Percentiles rank a stretch among this genome's conserved stretches.
Conservation (phyloP, 371 early-diverging fungal species). For the Choanephora cucurbitarum region DNA sequence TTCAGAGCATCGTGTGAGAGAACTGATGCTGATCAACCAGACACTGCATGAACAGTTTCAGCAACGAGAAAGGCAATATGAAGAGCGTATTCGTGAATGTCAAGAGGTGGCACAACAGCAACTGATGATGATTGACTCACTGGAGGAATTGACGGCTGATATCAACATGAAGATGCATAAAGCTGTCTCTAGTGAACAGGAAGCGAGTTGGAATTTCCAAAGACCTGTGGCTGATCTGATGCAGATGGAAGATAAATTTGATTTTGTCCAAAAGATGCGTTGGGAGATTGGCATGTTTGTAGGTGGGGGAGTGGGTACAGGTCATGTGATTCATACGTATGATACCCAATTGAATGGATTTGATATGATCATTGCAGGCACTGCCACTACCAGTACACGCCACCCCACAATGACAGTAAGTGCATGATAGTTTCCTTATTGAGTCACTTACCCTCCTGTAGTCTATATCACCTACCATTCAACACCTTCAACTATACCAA, state of each 20-base stretch:
- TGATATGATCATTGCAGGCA: slow-evolving; percentile 48
- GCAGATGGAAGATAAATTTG: slow-evolving; percentile 36
- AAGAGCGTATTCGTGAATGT: slow-evolving; percentile 29
- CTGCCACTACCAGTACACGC: slow-evolving; percentile 8
- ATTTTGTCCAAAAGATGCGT: slow-evolving; percentile 40
- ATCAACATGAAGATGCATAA: slow-evolving; percentile 22
- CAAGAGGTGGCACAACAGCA: slow-evolving; percentile 29
- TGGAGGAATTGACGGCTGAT: slow-evolving; percentile 28
- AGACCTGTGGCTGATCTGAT: slow-evolving; percentile 33
- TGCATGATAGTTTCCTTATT: too few species aligned
- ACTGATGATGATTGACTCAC: slow-evolving; percentile 27
- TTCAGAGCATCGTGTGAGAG: slow-evolving; percentile 29
- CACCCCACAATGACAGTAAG: too few species aligned
- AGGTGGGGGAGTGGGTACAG: slow-evolving; percentile 50
- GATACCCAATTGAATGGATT: slow-evolving; percentile 35
- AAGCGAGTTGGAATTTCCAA: slow-evolving; percentile 34
- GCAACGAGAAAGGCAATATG: slow-evolving; percentile 31
- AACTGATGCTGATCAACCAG: slow-evolving; percentile 22
- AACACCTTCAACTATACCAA: slow-evolving; percentile 28
- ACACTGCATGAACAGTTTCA: slow-evolving; percentile 26
- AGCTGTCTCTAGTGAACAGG: too few species aligned
- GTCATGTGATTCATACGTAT: slow-evolving; percentile 42
- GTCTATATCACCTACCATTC: slow-evolving; percentile 24
- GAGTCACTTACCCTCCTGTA: not conserved
- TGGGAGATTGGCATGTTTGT: slow-evolving; percentile 52